Conservation (phyloP, 1,284 basidiomycete genomes). For the Puccinia triticina region DNA sequence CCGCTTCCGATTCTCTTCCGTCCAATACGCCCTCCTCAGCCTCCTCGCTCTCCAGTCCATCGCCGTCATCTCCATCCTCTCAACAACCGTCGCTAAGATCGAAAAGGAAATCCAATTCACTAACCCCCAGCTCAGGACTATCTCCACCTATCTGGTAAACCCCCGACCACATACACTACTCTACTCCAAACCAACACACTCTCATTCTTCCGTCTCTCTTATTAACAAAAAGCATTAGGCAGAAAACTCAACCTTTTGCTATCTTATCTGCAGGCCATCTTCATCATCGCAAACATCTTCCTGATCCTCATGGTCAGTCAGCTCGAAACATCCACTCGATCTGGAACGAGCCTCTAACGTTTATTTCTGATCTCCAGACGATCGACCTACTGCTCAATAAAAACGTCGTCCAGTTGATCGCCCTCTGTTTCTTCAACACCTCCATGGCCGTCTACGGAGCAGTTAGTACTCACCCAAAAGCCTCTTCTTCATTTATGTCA, state of each 20-base stretch:
- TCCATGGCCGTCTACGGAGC: conserved; percentile 47
- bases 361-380: conserved; percentile 6
- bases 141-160: conserved; percentile 43
- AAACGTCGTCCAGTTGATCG: conserved; percentile 49
- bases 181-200: neutral
- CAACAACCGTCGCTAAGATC: conserved; percentile 33
- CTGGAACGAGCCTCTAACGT: too few relatives aligned
- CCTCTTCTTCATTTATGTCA: neutral
- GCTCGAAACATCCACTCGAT: neutral
- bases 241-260: neutral
- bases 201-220: neutral
- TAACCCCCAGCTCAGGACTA: conserved; percentile 38
- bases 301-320: conserved; percentile 39
- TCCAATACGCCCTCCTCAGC: conserved; percentile 33
- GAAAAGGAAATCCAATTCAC: conserved; percentile 34
- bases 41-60: conserved; percentile 34
- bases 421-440: conserved; percentile 44
- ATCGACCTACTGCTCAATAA: conserved; percentile 47
- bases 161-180: neutral
- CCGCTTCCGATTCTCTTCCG: conserved; percentile 19
- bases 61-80: conserved; percentile 46
- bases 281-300: conserved; percentile 48
- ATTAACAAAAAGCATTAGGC: neutral
- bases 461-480: conserved; percentile 11
- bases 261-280: conserved; percentile 27